Conservation (phyloP, 768 basidiomycete genomes). For the Suillus paluster region DNA sequence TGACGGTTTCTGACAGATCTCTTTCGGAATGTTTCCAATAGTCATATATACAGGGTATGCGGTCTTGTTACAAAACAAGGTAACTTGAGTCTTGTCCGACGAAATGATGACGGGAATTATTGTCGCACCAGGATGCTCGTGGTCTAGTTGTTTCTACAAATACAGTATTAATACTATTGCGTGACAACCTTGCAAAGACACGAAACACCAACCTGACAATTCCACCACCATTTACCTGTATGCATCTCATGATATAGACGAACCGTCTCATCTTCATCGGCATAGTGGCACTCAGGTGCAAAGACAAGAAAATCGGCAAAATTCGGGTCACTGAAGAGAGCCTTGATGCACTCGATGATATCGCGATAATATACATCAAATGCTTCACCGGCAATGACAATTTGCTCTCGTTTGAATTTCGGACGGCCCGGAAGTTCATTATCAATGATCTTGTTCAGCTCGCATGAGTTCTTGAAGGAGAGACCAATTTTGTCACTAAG, state of each 20-base stretch:
- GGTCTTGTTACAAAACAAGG: no score
- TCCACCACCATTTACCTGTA: constrained; percentile 59
- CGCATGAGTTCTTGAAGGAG: constrained; percentile 34
- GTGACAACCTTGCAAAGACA: no score
- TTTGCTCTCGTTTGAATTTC: constrained; percentile 32
- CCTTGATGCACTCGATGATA: constrained; percentile 40
- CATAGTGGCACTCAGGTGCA: constrained; percentile 43
- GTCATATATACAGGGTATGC: no score
- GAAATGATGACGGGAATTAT: no score
- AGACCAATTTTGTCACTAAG: constrained; percentile 31
- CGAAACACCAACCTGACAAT: constrained; percentile 44
- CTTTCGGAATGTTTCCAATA: no score
- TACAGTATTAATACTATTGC: no score
- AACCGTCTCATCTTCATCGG: constrained; percentile 26
- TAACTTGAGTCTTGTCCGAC: no score
- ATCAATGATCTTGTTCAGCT: constrained; percentile 42
- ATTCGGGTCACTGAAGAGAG: constrained; percentile 39
- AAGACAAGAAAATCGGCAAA: constrained; percentile 35
- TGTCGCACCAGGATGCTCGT: no score
- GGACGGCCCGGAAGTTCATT: constrained; percentile 20
- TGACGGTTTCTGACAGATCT: no score
- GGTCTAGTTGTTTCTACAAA: no score
- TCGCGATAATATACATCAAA: constrained; percentile 40
- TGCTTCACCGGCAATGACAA: constrained; percentile 30
- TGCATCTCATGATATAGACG: constrained; percentile 47